Evolutionary conservation across 1,284 basidiomycete species (phyloP).

Genomic region (Cryptococcus floricola): DNA sequence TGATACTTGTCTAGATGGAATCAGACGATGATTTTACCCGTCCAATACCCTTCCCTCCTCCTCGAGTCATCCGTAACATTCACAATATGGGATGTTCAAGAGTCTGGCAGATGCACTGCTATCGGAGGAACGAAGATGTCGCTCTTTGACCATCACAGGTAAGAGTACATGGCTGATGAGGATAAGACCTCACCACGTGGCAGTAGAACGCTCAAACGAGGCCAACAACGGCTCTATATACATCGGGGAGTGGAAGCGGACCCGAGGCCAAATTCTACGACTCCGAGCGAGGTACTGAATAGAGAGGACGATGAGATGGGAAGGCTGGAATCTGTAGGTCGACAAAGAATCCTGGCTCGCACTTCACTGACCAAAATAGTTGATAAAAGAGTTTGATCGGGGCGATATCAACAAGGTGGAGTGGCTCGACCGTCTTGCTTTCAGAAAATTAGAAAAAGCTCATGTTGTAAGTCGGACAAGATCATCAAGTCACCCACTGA

Average conservation of each 20-base stretch:
- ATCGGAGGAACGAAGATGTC: constrained; percentile 87
- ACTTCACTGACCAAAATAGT: constrained; percentile 51
- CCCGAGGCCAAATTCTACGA: constrained; percentile 71
- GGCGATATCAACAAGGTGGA: constrained; percentile 91
- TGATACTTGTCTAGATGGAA: constrained; percentile 69
- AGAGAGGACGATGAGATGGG: constrained; percentile 83
- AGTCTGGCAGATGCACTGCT: constrained; percentile 66
- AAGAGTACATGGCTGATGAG: constrained; percentile 17
- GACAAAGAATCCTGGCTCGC: neutral
- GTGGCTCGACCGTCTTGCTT: constrained; percentile 91
- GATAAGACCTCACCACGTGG: constrained; percentile 1
- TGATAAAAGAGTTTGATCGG: constrained; percentile 93
- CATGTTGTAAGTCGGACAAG: constrained; percentile 62
- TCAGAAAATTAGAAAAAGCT: constrained; percentile 87
- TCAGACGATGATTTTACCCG: constrained; percentile 85
- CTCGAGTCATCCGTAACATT: constrained; percentile 83
- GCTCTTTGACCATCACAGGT: constrained; percentile 89
- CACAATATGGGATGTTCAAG: constrained; percentile 90
- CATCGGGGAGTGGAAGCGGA: constrained; percentile 83
- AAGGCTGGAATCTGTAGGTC: constrained; percentile 76
- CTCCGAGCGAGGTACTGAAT: constrained; percentile 71
- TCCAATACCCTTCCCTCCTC: constrained; percentile 86
- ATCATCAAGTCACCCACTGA: constrained; percentile 1
- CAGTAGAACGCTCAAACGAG: constrained; percentile 74
- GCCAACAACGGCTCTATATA: constrained; percentile 81